Conservation (phyloP, 2,329 filamentous ascomycete genomes). For the Claviceps quebecensis region DNA sequence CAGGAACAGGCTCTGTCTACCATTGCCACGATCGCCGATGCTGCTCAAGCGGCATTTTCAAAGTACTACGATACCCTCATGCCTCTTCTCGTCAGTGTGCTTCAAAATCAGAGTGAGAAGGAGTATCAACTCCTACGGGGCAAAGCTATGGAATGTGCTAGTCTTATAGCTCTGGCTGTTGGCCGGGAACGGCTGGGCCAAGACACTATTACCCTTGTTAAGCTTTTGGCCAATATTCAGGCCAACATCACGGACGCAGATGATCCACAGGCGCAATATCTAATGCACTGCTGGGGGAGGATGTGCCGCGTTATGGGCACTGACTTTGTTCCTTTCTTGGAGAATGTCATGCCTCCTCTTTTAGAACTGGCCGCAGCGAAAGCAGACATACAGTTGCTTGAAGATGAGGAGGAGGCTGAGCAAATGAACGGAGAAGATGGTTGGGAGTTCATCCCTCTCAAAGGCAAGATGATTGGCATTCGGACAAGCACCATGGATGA, state of each 20-base stretch:
- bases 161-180: slow-evolving; percentile 85
- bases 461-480: slow-evolving; percentile 97
- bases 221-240: slow-evolving; percentile 79
- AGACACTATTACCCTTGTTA: slow-evolving; percentile 77
- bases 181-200: slow-evolving; percentile 82
- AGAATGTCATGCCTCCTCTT: slow-evolving; percentile 86
- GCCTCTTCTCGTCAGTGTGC: slow-evolving; percentile 81
- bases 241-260: slow-evolving; percentile 76
- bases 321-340: slow-evolving; percentile 86
- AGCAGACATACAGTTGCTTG: slow-evolving; percentile 90
- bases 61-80: slow-evolving; percentile 95
- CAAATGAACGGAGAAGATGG: slow-evolving; percentile 88
- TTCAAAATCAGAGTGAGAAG: slow-evolving; percentile 82
- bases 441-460: slow-evolving; percentile 93
- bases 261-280: slow-evolving; percentile 89
- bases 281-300: slow-evolving; percentile 97
- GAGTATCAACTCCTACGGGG: slow-evolving; percentile 83
- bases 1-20: slow-evolving; percentile 96
- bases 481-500: slow-evolving; percentile 94
- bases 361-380: slow-evolving; percentile 85
- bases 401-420: slow-evolving; percentile 88
- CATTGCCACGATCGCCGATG: slow-evolving; percentile 97
- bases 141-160: slow-evolving; percentile 98
- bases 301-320: slow-evolving; percentile 90
- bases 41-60: slow-evolving; percentile 83